phyloP scores from a whole-genome alignment of 805 yeast genomes.

The Saturnispora quitensis region DNA sequence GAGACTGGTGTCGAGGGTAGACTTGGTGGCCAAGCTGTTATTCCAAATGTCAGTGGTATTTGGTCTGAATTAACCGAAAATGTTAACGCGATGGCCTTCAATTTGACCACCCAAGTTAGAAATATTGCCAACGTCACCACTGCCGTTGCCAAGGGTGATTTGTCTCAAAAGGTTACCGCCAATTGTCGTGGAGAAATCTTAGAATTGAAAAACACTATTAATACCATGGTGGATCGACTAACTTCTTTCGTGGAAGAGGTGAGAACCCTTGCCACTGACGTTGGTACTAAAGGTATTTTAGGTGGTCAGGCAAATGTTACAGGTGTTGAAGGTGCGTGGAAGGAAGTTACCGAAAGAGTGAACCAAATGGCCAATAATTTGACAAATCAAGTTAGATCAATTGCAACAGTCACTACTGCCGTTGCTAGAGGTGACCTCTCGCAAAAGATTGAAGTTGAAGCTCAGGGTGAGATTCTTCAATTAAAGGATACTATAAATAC shows the following conservation, averaged over 20 bases:
- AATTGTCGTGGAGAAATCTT: constrained; percentile 74
- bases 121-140: constrained; percentile 83
- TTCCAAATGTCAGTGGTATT: constrained; percentile 72
- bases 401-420: constrained; percentile 85
- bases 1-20: constrained; percentile 89
- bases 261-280: constrained; percentile 80
- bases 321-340: constrained; percentile 85
- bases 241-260: constrained; percentile 79
- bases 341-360: constrained; percentile 79
- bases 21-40: constrained; percentile 80
- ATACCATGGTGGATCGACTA: constrained; percentile 81
- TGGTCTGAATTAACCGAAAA: constrained; percentile 85
- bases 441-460: constrained; percentile 80
- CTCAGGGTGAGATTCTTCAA: constrained; percentile 84
- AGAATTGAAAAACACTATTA: constrained; percentile 73
- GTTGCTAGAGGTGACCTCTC: constrained; percentile 86
- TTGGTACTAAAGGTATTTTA: constrained; percentile 72
- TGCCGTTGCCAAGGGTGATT: constrained; percentile 78
- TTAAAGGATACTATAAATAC: constrained; percentile 79
- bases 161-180: constrained; percentile 77
- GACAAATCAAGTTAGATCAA: constrained; percentile 81
- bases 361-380: constrained; percentile 82
- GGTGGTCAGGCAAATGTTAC: constrained; percentile 87
- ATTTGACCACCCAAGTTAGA: constrained; percentile 80
- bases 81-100: constrained; percentile 84